These are phyloP conservation scores for Mycena vulgaris DNA, from an alignment of 768 basidiomycete genomes.

Conservation along the genomic window DNA sequence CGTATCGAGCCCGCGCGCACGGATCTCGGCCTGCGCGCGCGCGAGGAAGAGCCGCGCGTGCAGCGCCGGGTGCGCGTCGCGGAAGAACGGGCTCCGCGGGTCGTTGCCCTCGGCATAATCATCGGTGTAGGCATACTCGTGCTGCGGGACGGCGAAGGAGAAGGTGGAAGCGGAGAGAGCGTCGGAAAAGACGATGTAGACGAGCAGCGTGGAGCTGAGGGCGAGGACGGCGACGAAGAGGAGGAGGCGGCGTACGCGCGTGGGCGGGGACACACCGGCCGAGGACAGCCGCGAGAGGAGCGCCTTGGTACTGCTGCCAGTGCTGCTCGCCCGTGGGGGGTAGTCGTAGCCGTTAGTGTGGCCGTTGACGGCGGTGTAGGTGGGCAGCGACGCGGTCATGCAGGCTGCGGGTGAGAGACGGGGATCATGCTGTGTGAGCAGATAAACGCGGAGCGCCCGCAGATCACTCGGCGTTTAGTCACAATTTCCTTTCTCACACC, in stretches of 20 bases:
- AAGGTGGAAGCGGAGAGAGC: neutral
- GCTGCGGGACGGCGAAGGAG: neutral
- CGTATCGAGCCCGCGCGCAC: slow-evolving; percentile 29
- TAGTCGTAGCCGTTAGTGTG: neutral
- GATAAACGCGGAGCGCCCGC: no score
- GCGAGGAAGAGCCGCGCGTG: slow-evolving; percentile 36
- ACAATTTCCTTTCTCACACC: no score
- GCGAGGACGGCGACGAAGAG: slow-evolving; percentile 25
- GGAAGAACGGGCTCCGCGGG: slow-evolving; percentile 32
- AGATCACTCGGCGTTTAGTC: no score
- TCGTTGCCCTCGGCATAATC: neutral
- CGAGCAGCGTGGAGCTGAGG: slow-evolving; percentile 19
- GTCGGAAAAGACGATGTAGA: slow-evolving; percentile 26
- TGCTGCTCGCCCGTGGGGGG: no score
- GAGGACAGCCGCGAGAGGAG: slow-evolving; percentile 20
- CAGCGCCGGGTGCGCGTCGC: slow-evolving; percentile 36
- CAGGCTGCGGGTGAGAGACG: no score
- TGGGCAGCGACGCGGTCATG: slow-evolving; percentile 26
- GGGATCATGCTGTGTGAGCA: neutral
- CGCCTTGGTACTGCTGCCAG: neutral
- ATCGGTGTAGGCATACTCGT: neutral
- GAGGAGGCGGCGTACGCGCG: slow-evolving; percentile 28
- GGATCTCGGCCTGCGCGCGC: slow-evolving; percentile 35
- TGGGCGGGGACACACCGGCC: slow-evolving; percentile 17
- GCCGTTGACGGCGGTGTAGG: neutral